These are phyloP conservation scores for Chlamydomonas schloesseri DNA, from an alignment of 139 green algal genomes.

Conservation along the genomic window DNA sequence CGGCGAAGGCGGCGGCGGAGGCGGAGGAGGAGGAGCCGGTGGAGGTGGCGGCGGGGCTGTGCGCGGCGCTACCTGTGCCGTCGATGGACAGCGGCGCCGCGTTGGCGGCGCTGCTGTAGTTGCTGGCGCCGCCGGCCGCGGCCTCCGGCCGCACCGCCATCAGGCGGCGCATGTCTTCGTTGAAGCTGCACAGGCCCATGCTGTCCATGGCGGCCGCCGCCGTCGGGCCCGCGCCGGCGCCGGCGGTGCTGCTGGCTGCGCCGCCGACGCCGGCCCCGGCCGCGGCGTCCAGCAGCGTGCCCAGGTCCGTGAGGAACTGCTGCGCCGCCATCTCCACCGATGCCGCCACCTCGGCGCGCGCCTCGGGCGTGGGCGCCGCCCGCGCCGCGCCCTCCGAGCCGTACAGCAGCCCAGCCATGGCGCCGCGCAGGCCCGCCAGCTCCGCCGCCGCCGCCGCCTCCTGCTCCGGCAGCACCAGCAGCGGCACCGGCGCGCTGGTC, in stretches of 20 bases:
- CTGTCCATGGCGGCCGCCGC: too few relatives aligned
- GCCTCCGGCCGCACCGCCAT: not conserved
- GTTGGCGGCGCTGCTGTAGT: not conserved
- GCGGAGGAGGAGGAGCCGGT: not conserved
- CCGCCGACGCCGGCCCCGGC: too few relatives aligned
- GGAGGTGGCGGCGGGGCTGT: too few relatives aligned
- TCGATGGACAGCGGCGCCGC: not conserved
- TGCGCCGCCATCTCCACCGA: conserved; percentile 35
- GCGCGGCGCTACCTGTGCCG: not conserved
- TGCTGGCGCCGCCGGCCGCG: too few relatives aligned
- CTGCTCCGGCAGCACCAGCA: conserved; percentile 26
- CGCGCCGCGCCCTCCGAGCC: not conserved
- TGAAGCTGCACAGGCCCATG: not conserved
- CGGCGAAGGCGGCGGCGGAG: not conserved
- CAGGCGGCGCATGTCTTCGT: not conserved
- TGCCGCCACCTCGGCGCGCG: conserved; percentile 6
- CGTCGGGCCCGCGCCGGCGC: too few relatives aligned
- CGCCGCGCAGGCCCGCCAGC: not conserved
- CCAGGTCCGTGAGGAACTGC: conserved; percentile 33
- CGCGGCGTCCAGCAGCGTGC: conserved; percentile 19
- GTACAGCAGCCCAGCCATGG: not conserved
- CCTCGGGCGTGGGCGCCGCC: not conserved
- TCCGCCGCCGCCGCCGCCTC: not conserved
- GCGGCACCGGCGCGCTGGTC: conserved; percentile 22
- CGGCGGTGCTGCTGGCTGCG: too few relatives aligned